A percentile compares a stretch with the other conserved stretches of the same genome.
Conservation (phyloP, 1,139 yeast genomes). For the Candida sp. region DNA sequence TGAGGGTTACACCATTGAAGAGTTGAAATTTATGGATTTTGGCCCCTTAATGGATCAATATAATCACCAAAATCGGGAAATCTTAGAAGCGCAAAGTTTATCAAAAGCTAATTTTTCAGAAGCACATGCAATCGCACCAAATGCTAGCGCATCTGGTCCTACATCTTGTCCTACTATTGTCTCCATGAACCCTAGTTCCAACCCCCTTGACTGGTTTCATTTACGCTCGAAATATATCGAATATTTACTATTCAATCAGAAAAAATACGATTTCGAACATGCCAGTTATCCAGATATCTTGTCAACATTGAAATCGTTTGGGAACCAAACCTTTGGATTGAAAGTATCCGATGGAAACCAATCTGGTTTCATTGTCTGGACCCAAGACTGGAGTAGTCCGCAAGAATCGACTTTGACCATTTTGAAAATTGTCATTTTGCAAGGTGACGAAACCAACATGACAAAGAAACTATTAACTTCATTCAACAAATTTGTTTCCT, state of each 20-base stretch:
- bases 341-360: slow-evolving; percentile 15
- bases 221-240: slow-evolving; percentile 37
- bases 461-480: neutral
- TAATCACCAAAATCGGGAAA: slow-evolving; percentile 19
- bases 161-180: slow-evolving; percentile 9
- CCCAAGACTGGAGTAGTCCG: slow-evolving; percentile 31
- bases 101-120: too few relatives aligned
- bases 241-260: slow-evolving; percentile 22
- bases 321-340: slow-evolving; percentile 32
- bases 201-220: slow-evolving; percentile 43
- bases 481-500: neutral
- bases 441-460: slow-evolving; percentile 6
- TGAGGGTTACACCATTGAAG: slow-evolving; percentile 1
- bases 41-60: slow-evolving; percentile 20
- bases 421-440: slow-evolving; percentile 23
- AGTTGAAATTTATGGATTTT: slow-evolving; percentile 15
- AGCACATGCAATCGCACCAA: too few relatives aligned
- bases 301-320: slow-evolving; percentile 16
- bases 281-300: slow-evolving; percentile 23
- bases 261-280: slow-evolving; percentile 18
- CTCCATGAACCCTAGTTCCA: slow-evolving; percentile 24
- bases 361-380: slow-evolving; percentile 37
- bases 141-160: too few relatives aligned
- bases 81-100: slow-evolving; percentile 17
- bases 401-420: slow-evolving; percentile 24